A percentile compares a stretch with the other conserved stretches of the same genome.
These are phyloP conservation scores for Vitis rupestris DNA, from an alignment of 164 flowering plant genomes.

Conservation along the genomic window DNA sequence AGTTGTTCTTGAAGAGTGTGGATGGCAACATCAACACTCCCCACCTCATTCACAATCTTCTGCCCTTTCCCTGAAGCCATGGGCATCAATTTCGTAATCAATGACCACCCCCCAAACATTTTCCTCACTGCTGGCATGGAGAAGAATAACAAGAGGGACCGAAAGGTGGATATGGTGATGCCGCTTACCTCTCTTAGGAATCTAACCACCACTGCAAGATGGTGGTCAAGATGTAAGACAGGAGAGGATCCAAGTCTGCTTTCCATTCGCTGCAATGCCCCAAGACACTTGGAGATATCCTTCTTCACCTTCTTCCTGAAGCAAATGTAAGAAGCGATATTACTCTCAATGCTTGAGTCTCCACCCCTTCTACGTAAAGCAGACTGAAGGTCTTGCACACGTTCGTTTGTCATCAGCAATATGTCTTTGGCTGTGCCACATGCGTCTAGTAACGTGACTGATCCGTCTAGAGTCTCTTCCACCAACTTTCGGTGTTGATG, in stretches of 20 bases:
- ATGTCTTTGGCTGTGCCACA: conserved; percentile 22
- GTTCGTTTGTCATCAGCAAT: conserved; percentile 11
- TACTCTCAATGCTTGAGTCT: conserved; percentile 13
- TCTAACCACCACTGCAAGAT: too few species aligned
- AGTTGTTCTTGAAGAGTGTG: too few species aligned
- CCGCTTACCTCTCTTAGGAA: too few species aligned
- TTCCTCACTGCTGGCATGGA: too few species aligned
- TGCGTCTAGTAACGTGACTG: conserved; percentile 27
- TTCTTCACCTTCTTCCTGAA: conserved; percentile 24
- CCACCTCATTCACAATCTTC: neutral
- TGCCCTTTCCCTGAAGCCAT: neutral
- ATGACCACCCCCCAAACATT: neutral
- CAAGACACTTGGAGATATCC: conserved; percentile 14
- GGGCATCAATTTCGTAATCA: conserved; percentile 19
- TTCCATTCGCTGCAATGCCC: conserved; percentile 24
- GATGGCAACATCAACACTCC: too few species aligned
- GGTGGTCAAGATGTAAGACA: conserved; percentile 7
- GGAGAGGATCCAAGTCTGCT: neutral
- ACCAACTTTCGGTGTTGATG: conserved; percentile 12
- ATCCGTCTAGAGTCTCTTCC: conserved; percentile 27
- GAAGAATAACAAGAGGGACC: too few species aligned
- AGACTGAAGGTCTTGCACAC: conserved; percentile 24
- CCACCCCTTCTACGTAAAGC: conserved; percentile 24
- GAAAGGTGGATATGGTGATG: too few species aligned
- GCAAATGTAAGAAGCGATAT: conserved; percentile 7